phyloP scores from a whole-genome alignment of 306 rosid species.

The Hippophae gyantsensis region DNA sequence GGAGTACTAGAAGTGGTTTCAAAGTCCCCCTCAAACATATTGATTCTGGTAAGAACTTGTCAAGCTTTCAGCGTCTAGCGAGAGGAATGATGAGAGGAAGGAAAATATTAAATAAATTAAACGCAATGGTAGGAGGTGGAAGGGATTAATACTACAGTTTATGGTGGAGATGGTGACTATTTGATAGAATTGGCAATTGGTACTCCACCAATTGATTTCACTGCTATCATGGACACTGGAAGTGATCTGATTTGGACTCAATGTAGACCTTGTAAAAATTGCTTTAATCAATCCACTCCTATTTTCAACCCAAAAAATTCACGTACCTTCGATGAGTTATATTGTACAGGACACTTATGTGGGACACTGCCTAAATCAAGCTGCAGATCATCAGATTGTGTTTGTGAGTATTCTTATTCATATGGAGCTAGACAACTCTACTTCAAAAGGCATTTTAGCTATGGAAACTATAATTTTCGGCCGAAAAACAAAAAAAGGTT shows the following conservation, averaged over 20 bases:
- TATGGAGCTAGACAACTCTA: constrained; percentile 75
- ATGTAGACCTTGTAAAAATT: constrained; percentile 60
- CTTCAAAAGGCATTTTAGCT: constrained; percentile 56
- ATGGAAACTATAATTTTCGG: constrained; percentile 73
- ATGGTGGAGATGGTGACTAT: constrained; percentile 65
- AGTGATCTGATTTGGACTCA: constrained; percentile 93
- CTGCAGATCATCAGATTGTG: constrained; percentile 25
- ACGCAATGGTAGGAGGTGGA: constrained; percentile 30
- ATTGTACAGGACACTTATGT: constrained; percentile 46
- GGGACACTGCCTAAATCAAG: constrained; percentile 41
- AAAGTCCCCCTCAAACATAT: constrained; percentile 50
- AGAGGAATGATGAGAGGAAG: constrained; percentile 45
- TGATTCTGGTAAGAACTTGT: constrained; percentile 53
- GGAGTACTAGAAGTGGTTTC: constrained; percentile 20
- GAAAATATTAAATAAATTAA: constrained; percentile 41
- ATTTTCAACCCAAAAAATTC: constrained; percentile 63
- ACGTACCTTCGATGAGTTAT: constrained; percentile 37
- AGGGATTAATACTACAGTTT: constrained; percentile 31
- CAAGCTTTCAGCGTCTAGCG: constrained; percentile 56
- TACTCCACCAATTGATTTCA: constrained; percentile 48
- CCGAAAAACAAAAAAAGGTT: constrained; percentile 6
- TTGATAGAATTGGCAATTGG: constrained; percentile 59
- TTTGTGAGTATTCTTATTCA: constrained; percentile 50
- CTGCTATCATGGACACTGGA: constrained; percentile 78
- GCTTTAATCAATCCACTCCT: constrained; percentile 59